Evolutionary conservation across 129 eudicot genomes (phyloP), one percentile per base, ranked within the genome.

Genomic region (Helianthus tuberosus): DNA sequence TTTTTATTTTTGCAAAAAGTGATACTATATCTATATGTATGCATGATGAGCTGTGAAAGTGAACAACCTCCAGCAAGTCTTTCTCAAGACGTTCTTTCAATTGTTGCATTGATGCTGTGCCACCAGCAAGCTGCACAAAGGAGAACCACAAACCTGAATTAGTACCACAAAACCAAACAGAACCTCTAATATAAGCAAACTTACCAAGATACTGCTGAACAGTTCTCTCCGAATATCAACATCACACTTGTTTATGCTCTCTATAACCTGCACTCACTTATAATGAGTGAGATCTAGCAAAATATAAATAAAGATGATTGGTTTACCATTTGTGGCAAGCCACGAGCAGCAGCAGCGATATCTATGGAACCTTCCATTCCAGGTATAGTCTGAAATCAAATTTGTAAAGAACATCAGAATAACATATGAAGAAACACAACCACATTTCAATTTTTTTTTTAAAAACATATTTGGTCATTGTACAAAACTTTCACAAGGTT

Each of bases 41-140:
- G 66, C 66, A 51, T 51, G 38, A 53, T 65, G 64, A 48, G 74
- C 36, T 49, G 55, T 54, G 53, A 75, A 74, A 75, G 38, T n/a
- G 36, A 72, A 35, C 66, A 41, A 94, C 98, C 96, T 94, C 98
- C 53, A 90, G 84, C 79, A 94, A 79, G 80, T 94, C 98, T 82
- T 94, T 94, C 89, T 94, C 98, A 69, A 94, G 93, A 53, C 98
- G 98, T 77, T 94, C 98, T 82, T 94, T 94, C 74, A 94, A 74
- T 46, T 94, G 98, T 65, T 94, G 98, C 97, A 94, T 94, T 46
- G 98, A 90, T 64, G 98, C 86, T 61, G 98, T 90, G 23, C 98
- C 98, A 51, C 98, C 98, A 77, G 96, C 82, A 84, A 94, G 97
- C 97, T 94, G 85, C 41, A 81, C 13, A 65, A 73, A 64, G 23